Conservation (phyloP, 192 early-diverging fungal genomes). For the Coemansia sp. region DNA sequence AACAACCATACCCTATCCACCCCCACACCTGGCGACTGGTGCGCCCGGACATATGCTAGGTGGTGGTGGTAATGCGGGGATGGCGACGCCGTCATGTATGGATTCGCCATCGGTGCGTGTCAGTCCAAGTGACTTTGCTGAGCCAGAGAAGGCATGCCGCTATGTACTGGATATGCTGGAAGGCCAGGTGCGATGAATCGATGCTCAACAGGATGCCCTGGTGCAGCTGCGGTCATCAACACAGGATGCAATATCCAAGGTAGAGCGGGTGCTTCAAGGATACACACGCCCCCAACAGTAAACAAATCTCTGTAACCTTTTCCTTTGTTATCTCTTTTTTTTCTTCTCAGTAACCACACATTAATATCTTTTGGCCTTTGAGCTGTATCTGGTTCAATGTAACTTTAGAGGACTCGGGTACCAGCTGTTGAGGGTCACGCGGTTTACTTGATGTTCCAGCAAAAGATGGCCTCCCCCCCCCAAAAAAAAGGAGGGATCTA, state of each 20-base stretch:
- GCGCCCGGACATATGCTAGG: too few species aligned
- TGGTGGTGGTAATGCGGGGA: neutral
- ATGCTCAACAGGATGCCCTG: conserved; percentile 33
- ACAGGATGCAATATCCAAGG: conserved; percentile 18
- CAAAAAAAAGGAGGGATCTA: too few species aligned
- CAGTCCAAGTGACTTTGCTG: neutral
- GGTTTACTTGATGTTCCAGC: too few species aligned
- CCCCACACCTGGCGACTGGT: too few species aligned
- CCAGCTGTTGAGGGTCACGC: too few species aligned
- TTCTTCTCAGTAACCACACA: neutral
- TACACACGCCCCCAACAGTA: conserved; percentile 6
- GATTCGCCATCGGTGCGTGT: conserved; percentile 1
- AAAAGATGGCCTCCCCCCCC: too few species aligned
- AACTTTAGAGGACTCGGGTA: too few species aligned
- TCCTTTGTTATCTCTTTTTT: conserved; percentile 9
- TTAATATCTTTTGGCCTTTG: neutral
- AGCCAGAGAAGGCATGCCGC: conserved; percentile 23
- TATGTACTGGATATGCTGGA: conserved; percentile 35
- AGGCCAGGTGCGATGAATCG: conserved; percentile 24
- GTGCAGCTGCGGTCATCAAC: conserved; percentile 22
- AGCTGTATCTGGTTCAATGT: too few species aligned
- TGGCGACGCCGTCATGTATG: neutral
- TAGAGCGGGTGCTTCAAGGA: conserved; percentile 26
- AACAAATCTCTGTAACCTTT: too few species aligned
- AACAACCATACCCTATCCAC: too few species aligned